Evolutionary conservation across 768 basidiomycete genomes (phyloP).

Genomic region (Clitopilus hobsonii): DNA sequence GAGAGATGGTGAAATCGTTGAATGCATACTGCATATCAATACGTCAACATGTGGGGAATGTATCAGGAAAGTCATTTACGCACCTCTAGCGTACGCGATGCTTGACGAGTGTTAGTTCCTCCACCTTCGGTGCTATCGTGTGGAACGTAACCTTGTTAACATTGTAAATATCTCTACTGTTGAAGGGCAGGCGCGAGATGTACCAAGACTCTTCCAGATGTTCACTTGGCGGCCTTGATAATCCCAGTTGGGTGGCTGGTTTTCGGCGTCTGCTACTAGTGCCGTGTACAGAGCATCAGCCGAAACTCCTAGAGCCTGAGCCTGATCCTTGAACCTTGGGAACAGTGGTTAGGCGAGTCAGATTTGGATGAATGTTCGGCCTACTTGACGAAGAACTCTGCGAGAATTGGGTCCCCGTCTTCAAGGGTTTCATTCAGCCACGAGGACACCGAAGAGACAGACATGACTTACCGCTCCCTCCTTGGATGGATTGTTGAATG

Average conservation of each 20-base stretch:
- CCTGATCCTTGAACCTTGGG: slow-evolving; percentile 45
- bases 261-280: slow-evolving; percentile 54
- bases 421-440: background rate
- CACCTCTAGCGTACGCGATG: slow-evolving; percentile 59
- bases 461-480: slow-evolving; percentile 49
- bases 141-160: slow-evolving; percentile 31
- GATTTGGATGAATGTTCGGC: slow-evolving; percentile 7
- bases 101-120: slow-evolving; percentile 58
- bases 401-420: slow-evolving; percentile 64
- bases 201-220: slow-evolving; percentile 51
- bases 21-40: slow-evolving; percentile 45
- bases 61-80: background rate
- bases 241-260: slow-evolving; percentile 56
- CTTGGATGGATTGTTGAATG: slow-evolving; percentile 48
- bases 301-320: slow-evolving; percentile 42
- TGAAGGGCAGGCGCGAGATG: slow-evolving; percentile 4
- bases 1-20: slow-evolving; percentile 59
- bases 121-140: slow-evolving; percentile 37
- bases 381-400: slow-evolving; percentile 64
- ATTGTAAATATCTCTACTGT: background rate
- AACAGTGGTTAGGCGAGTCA: background rate
- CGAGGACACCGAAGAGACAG: background rate
- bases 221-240: slow-evolving; percentile 55
- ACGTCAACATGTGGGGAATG: background rate
- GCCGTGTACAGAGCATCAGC: slow-evolving; percentile 48